Evolutionary conservation across 768 basidiomycete genomes (phyloP), one percentile per base, ranked within the genome.

Genomic region (Heimioporus sp.): DNA sequence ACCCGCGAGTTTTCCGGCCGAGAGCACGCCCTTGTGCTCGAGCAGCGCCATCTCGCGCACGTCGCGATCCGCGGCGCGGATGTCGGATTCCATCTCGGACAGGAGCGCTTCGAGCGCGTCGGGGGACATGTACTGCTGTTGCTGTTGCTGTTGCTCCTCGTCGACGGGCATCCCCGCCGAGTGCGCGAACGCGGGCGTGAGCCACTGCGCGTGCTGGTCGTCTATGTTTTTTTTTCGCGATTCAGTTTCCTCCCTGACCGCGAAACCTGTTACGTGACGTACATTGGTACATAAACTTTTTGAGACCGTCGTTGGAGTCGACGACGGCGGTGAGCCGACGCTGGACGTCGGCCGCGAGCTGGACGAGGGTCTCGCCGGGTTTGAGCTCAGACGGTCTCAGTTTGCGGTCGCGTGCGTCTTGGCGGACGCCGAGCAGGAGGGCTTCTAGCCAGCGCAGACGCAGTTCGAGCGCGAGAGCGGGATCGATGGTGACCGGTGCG

Each of bases 381-480:
- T 76, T 80, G 48, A 79, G 66, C 43, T 76, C 71, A 15, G 65
- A n/a, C 2, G 56, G 49, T 46, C 62, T 66, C 65, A 73, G 61
- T 64, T 75, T 59, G 70, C 72, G 64, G 68, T 78, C 55, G 67
- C 72, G 74, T 49, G 65, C 48, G 38, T 80, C 75, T 43, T 77
- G 77, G 45, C 77, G 79, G 19, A 85, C 77, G 37, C 90, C 91
- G 37, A 83, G 66, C 3, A 92, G 71, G 46, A 93, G 72, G 16
- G 88, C 87, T 64, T 92, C 91, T 2, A 93, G 73, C 87, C 88
- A 90, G 50, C 87, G 76, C 34, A 92, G 65, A 1, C 91, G 80
- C 19, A 93, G 72, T 59, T 92, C 85, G 11, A 93, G 71, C 3
- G 91, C 86, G 13, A 89, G 72, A 0, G 68, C 68, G 5, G 91